phyloP scores from a whole-genome alignment of 2,329 filamentous ascomycete species.

The Cladosporium sp. region DNA sequence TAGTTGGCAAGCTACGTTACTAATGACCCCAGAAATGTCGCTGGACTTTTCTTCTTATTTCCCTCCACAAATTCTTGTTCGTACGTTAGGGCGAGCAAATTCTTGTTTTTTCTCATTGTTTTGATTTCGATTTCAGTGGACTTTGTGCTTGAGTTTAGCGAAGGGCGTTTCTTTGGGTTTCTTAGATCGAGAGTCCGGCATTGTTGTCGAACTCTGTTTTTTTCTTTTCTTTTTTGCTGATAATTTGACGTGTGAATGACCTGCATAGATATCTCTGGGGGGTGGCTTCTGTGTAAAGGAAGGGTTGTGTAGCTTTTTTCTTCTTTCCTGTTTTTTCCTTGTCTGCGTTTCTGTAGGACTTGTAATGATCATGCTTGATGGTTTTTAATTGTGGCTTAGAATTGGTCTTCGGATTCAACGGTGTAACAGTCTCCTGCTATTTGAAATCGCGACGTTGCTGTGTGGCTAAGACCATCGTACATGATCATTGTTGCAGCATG shows the following conservation, averaged over 20 bases:
- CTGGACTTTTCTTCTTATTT: not conserved
- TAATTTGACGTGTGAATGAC: not conserved
- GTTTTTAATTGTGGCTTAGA: not conserved
- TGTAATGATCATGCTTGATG: slow-evolving; percentile 4
- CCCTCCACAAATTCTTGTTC: not conserved
- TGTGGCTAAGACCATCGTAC: not conserved
- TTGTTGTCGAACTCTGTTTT: not conserved
- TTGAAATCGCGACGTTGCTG: no score
- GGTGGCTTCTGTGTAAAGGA: not conserved
- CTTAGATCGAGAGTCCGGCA: no score
- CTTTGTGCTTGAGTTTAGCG: slow-evolving; percentile 1
- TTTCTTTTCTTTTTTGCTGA: not conserved
- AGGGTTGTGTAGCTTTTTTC: not conserved
- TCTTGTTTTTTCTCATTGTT: not conserved
- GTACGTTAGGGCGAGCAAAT: not conserved
- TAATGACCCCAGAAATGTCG: slow-evolving; percentile 27
- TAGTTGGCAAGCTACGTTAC: slow-evolving; percentile 53
- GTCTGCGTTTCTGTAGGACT: not conserved
- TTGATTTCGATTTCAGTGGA: not conserved
- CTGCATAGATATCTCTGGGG: not conserved
- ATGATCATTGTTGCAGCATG: not conserved
- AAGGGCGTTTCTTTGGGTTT: not conserved
- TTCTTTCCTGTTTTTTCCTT: no score
- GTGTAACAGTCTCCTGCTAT: no score
- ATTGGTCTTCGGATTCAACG: not conserved